These are phyloP conservation scores for Leccinum subgranulosum DNA, from an alignment of 768 basidiomycete species.

Conservation along the genomic window DNA sequence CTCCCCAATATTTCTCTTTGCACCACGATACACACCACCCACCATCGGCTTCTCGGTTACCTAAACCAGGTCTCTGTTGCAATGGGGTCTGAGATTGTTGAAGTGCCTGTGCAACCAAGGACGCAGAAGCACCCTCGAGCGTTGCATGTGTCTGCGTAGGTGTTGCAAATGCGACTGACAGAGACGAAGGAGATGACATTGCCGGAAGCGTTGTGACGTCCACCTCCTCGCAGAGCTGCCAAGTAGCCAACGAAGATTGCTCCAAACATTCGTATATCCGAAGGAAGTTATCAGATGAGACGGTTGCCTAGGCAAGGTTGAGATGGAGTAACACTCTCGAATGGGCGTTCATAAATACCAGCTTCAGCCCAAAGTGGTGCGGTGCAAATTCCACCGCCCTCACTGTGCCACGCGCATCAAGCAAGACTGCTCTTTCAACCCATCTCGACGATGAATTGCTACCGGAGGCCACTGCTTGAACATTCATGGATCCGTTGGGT, in stretches of 20 bases:
- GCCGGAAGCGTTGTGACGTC: constrained; percentile 60
- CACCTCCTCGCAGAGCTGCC: constrained; percentile 75
- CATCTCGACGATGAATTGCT: constrained; percentile 48
- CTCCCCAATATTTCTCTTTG: constrained; percentile 94
- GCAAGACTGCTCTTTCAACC: constrained; percentile 69
- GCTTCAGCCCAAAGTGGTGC: constrained; percentile 80
- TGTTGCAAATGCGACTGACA: constrained; percentile 63
- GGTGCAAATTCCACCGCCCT: constrained; percentile 86
- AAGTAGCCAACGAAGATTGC: constrained; percentile 62
- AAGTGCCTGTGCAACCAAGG: constrained; percentile 61
- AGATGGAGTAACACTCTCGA: not conserved
- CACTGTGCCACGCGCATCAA: constrained; percentile 85
- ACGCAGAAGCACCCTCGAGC: constrained; percentile 53
- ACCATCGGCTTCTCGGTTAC: constrained; percentile 79
- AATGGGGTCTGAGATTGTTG: constrained; percentile 45
- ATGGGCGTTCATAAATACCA: constrained; percentile 48
- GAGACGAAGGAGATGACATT: constrained; percentile 38
- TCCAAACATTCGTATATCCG: constrained; percentile 91
- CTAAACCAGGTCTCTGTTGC: constrained; percentile 42
- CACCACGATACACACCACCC: constrained; percentile 97
- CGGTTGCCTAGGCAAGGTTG: constrained; percentile 59
- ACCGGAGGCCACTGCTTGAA: constrained; percentile 7
- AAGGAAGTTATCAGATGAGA: constrained; percentile 83
- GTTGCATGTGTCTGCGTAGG: constrained; percentile 62
- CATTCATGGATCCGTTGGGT: constrained; percentile 20